These are phyloP conservation scores for Aristolochia californica DNA, from an alignment of 164 flowering plant genomes.

Conservation along the genomic window DNA sequence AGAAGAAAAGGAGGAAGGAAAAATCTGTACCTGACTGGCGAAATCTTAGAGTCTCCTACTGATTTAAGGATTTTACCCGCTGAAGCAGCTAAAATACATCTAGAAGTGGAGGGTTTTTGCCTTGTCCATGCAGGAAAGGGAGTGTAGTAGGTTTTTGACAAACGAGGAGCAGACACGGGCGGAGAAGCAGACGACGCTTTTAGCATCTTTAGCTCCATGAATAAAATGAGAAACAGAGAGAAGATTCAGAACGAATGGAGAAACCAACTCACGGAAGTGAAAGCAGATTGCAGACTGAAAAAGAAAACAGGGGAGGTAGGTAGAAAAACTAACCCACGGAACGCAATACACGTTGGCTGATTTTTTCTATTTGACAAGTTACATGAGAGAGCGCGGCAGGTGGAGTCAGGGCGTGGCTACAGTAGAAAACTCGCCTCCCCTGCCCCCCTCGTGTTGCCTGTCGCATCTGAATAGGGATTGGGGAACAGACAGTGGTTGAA, in stretches of 20 bases:
- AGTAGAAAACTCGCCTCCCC: no score
- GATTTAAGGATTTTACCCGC: constrained; percentile 15
- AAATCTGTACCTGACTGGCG: constrained; percentile 24
- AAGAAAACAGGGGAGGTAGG: background rate
- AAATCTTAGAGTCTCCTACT: constrained; percentile 18
- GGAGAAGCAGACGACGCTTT: constrained; percentile 26
- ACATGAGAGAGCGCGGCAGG: no score
- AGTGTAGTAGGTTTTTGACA: constrained; percentile 3
- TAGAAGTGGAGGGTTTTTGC: background rate
- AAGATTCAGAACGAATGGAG: background rate
- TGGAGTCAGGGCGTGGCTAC: no score
- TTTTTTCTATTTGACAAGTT: no score
- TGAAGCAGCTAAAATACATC: constrained; percentile 5
- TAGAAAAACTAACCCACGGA: no score
- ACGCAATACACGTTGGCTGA: no score
- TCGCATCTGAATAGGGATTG: no score
- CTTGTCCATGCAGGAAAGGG: background rate
- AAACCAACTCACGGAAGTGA: background rate
- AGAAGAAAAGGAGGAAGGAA: background rate
- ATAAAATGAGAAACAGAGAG: no score
- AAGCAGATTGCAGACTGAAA: background rate
- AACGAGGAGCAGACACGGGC: constrained; percentile 7
- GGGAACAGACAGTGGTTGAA: no score
- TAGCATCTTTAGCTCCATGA: constrained; percentile 50
- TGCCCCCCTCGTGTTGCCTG: no score